phyloP scores from a whole-genome alignment of 2,329 filamentous ascomycete genomes.

The Reticulascus tulasneorum region DNA sequence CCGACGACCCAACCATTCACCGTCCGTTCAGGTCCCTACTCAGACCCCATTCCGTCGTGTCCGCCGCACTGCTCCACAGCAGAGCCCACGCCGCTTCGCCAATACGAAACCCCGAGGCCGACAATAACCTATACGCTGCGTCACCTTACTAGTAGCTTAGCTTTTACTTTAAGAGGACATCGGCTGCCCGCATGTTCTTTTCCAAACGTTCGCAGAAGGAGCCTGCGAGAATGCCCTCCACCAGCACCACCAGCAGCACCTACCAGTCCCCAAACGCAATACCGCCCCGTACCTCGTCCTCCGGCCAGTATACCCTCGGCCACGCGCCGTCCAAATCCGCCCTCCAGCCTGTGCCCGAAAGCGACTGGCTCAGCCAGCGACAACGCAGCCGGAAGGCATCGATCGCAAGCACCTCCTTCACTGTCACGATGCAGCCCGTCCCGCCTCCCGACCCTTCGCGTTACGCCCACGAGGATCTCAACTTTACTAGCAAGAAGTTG shows the following conservation, averaged over 20 bases:
- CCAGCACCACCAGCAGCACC: slow-evolving; percentile 13
- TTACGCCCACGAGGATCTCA: slow-evolving; percentile 52
- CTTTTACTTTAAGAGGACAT: neutral
- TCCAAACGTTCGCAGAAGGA: neutral
- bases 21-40: too few relatives aligned
- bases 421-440: slow-evolving; percentile 32
- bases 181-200: neutral
- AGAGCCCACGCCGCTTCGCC: too few relatives aligned
- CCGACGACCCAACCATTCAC: too few relatives aligned
- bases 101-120: too few relatives aligned
- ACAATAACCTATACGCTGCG: too few relatives aligned
- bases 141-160: too few relatives aligned
- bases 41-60: too few relatives aligned
- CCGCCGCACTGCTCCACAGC: too few relatives aligned
- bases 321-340: slow-evolving; percentile 33
- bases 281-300: slow-evolving; percentile 70
- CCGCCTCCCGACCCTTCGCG: slow-evolving; percentile 45
- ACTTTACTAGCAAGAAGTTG: slow-evolving; percentile 44
- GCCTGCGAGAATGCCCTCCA: neutral
- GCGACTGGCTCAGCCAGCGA: slow-evolving; percentile 53
- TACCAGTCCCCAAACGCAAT: slow-evolving; percentile 56
- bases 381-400: slow-evolving; percentile 11
- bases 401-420: slow-evolving; percentile 23
- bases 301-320: slow-evolving; percentile 22
- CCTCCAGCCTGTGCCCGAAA: slow-evolving; percentile 55